phyloP scores from a whole-genome alignment of 2,329 filamentous ascomycete genomes.

The Pyrenophora tritici-repentis region DNA sequence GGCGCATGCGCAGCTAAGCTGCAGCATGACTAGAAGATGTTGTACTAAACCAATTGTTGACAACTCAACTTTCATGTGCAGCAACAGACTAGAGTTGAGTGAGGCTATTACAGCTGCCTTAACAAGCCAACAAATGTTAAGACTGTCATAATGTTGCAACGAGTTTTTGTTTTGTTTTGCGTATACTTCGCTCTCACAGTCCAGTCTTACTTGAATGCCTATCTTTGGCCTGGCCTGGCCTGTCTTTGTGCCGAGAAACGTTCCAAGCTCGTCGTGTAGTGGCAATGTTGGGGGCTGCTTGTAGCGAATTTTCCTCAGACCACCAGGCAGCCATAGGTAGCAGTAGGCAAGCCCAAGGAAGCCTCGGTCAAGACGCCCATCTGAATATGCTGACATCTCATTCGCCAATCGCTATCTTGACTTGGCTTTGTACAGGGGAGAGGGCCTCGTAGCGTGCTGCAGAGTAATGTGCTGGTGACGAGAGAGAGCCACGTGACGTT shows the following conservation, averaged over 20 bases:
- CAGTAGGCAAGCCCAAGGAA: conserved; percentile 29
- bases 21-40: background rate
- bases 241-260: conserved; percentile 9
- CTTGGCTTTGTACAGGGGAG: conserved; percentile 17
- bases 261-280: conserved; percentile 16
- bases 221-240: conserved; percentile 11
- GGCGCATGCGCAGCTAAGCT: background rate
- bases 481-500: conserved; percentile 24
- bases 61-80: too few species aligned
- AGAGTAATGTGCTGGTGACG: conserved; percentile 7
- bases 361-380: conserved; percentile 7
- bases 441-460: conserved; percentile 1
- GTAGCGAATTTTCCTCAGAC: conserved; percentile 25
- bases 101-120: too few species aligned
- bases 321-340: conserved; percentile 43
- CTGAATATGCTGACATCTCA: conserved; percentile 4
- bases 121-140: too few species aligned
- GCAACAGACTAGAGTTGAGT: too few species aligned
- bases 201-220: background rate
- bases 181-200: background rate
- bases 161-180: too few species aligned
- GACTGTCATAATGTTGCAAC: too few species aligned
- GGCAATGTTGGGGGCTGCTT: conserved; percentile 21
- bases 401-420: conserved; percentile 17
- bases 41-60: background rate